These are phyloP conservation scores for Phytophthora uliginosa DNA, from an alignment of 352 stramenopile genomes.

Conservation along the genomic window DNA sequence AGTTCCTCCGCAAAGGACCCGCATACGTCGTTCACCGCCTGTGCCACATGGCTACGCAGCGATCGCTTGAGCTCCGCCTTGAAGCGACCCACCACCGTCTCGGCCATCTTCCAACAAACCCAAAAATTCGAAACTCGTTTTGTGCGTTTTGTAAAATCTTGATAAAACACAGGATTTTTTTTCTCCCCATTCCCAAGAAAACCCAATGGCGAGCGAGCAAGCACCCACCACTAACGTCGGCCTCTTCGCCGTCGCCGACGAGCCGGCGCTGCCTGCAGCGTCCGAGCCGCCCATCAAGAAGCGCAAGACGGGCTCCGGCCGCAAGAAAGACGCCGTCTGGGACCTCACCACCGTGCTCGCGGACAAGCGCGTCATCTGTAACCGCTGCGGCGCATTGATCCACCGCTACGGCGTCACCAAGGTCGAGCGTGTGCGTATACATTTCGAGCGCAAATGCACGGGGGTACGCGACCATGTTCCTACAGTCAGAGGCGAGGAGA, in stretches of 20 bases:
- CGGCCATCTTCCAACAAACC: not conserved
- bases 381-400: constrained; percentile 65
- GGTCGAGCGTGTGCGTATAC: constrained; percentile 74
- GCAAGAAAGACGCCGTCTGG: constrained; percentile 67
- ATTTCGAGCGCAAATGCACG: constrained; percentile 76
- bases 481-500: constrained; percentile 1
- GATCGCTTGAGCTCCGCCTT: constrained; percentile 37
- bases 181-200: constrained; percentile 17
- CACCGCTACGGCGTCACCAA: constrained; percentile 77
- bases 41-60: constrained; percentile 41
- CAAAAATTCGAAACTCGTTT: too few relatives aligned
- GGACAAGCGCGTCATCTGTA: constrained; percentile 77
- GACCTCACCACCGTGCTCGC: constrained; percentile 60
- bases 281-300: constrained; percentile 43
- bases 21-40: constrained; percentile 51
- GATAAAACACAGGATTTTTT: constrained; percentile 28
- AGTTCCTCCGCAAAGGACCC: constrained; percentile 26
- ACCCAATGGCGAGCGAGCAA: constrained; percentile 30
- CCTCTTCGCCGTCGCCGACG: constrained; percentile 22
- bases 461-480: constrained; percentile 23
- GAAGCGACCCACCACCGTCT: not conserved
- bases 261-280: not conserved
- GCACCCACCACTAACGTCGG: constrained; percentile 17
- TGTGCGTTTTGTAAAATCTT: not conserved
- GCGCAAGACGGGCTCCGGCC: constrained; percentile 37